These are phyloP conservation scores for Fraxinus baroniana DNA, from an alignment of 305 asterid genomes.

Conservation along the genomic window DNA sequence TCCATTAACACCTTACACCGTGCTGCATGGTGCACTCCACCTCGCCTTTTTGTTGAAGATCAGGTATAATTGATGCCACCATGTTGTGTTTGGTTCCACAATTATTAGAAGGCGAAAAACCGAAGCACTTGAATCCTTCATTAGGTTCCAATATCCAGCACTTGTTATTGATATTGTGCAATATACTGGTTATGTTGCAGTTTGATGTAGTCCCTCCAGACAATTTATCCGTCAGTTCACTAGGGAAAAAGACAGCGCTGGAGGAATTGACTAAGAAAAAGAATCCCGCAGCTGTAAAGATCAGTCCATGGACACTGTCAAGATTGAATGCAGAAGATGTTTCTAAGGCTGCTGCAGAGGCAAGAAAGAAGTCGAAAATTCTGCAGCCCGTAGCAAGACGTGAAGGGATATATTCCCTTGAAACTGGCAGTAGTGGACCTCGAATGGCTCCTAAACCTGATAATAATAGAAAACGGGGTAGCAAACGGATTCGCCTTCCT, in stretches of 20 bases:
- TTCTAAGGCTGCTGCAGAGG: slow-evolving; percentile 21
- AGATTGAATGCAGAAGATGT: slow-evolving; percentile 21
- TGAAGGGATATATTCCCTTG: slow-evolving; percentile 41
- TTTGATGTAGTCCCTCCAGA: slow-evolving; percentile 93
- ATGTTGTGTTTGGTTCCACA: neutral
- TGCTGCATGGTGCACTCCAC: slow-evolving; percentile 99
- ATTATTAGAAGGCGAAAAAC: neutral
- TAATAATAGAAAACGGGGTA: slow-evolving; percentile 57
- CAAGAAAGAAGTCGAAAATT: slow-evolving; percentile 21
- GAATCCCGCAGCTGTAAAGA: slow-evolving; percentile 34
- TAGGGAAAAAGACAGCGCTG: slow-evolving; percentile 37
- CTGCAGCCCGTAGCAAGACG: slow-evolving; percentile 36
- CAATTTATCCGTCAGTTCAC: slow-evolving; percentile 61
- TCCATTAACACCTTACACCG: slow-evolving; percentile 83
- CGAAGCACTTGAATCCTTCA: neutral
- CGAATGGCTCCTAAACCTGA: slow-evolving; percentile 48
- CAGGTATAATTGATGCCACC: slow-evolving; percentile 50
- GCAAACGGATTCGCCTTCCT: slow-evolving; percentile 80
- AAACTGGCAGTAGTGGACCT: slow-evolving; percentile 64
- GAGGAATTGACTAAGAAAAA: slow-evolving; percentile 51
- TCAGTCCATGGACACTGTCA: slow-evolving; percentile 21
- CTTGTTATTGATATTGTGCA: neutral
- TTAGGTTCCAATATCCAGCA: neutral
- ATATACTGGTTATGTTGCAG: slow-evolving; percentile 42
- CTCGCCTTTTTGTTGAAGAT: slow-evolving; percentile 94